Percentiles rank a stretch among this genome's conserved stretches.
These are phyloP conservation scores for Sugiyamaella japonica DNA, from an alignment of 1,139 yeast genomes.

Conservation along the genomic window DNA sequence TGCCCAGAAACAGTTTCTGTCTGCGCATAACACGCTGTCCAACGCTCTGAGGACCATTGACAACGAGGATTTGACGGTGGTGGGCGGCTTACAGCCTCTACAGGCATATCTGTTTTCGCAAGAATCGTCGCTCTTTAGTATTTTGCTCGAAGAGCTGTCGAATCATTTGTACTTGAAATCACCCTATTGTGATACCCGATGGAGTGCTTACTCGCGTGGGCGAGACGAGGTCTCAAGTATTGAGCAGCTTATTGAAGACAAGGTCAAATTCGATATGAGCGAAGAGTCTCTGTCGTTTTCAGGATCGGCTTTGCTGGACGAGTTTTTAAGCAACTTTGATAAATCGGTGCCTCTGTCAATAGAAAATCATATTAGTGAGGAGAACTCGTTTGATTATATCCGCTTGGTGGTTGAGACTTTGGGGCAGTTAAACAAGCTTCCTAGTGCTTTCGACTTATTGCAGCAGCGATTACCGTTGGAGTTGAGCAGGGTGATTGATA, in stretches of 20 bases:
- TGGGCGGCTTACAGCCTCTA: constrained; percentile 60
- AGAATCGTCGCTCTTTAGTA: constrained; percentile 61
- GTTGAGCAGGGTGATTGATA: constrained; percentile 54
- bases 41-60: constrained; percentile 59
- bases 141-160: constrained; percentile 73
- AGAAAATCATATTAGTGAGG: constrained; percentile 38
- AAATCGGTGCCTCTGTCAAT: constrained; percentile 30
- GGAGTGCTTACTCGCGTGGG: constrained; percentile 37
- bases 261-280: constrained; percentile 35
- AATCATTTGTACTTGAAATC: constrained; percentile 68
- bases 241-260: constrained; percentile 38
- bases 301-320: constrained; percentile 42
- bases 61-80: constrained; percentile 58
- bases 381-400: constrained; percentile 58
- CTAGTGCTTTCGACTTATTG: constrained; percentile 59
- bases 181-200: constrained; percentile 41
- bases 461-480: constrained; percentile 51
- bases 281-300: constrained; percentile 32
- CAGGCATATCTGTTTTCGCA: constrained; percentile 63
- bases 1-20: constrained; percentile 64
- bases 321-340: constrained; percentile 43
- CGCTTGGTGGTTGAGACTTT: constrained; percentile 59
- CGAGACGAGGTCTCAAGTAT: constrained; percentile 31
- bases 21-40: constrained; percentile 64
- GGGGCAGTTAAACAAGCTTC: constrained; percentile 61